Percentiles rank a stretch among this genome's conserved stretches.
These are phyloP conservation scores for Blastocladiella britannica DNA, from an alignment of 192 early-diverging fungal species.

Conservation along the genomic window DNA sequence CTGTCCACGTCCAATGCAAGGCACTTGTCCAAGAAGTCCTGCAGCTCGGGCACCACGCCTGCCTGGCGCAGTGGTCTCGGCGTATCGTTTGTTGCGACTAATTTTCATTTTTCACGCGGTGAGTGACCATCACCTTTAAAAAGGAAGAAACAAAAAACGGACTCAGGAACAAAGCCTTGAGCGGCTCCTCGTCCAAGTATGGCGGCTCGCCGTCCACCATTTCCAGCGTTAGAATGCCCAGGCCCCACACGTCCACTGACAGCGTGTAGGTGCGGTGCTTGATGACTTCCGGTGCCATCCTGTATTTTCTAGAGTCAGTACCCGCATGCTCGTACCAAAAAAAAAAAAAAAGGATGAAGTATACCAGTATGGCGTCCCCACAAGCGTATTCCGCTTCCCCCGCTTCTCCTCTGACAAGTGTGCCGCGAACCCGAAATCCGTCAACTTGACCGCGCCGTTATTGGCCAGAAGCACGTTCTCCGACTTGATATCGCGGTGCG, in stretches of 20 bases:
- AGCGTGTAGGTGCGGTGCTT: constrained; percentile 40
- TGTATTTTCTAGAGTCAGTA: neutral
- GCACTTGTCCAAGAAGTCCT: constrained; percentile 15
- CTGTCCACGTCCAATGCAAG: constrained; percentile 15
- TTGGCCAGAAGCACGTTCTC: constrained; percentile 71
- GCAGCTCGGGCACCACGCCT: constrained; percentile 6
- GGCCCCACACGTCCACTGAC: constrained; percentile 39
- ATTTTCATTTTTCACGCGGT: no score
- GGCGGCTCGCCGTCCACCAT: constrained; percentile 96
- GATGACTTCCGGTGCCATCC: constrained; percentile 24
- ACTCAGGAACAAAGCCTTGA: constrained; percentile 41
- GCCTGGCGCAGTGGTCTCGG: constrained; percentile 3
- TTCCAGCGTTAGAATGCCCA: constrained; percentile 51
- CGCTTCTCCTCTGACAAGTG: constrained; percentile 22
- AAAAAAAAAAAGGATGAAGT: neutral
- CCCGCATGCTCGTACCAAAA: neutral
- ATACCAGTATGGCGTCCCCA: constrained; percentile 30
- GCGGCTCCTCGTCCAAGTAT: constrained; percentile 83
- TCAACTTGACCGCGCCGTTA: constrained; percentile 62
- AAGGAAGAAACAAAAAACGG: neutral
- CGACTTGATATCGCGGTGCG: constrained; percentile 73
- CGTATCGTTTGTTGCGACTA: neutral
- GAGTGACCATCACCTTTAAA: neutral
- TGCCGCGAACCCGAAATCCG: constrained; percentile 38
- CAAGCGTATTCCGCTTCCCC: constrained; percentile 23